Evolutionary conservation across 1,284 basidiomycete genomes (phyloP), one percentile per base, ranked within the genome.

Genomic region (Moniliophthora roreri): DNA sequence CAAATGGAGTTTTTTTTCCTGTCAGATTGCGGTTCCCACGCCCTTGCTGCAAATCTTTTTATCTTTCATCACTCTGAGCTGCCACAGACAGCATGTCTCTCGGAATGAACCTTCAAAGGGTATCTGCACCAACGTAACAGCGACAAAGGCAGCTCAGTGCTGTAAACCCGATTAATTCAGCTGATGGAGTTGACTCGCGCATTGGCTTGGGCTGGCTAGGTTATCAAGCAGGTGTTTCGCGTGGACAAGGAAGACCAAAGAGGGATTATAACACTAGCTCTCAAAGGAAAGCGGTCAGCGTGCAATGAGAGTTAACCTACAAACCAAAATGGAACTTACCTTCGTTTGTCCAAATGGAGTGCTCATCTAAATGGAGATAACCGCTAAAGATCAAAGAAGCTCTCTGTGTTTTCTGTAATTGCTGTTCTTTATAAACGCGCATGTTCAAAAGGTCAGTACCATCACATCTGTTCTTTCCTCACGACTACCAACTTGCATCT

Each of bases 311-410:
- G n/a, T n/a, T 24, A 13, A n/a, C 44, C 26, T 46, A 46, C 23
- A 28, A 28, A 21, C 44, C 26, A 28, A 28, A 28, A 28, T 28
- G 44, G 26, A 1, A 23, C 16, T 24, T 18, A 21, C 44, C 16
- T 46, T 46, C 28, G n/a, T 23, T 13, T 24, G 26, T 46, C 44
- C 44, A 46, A 46, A 46, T n/a, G 28, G 44, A 24, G 16, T 26
- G 28, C 28, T 32, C 24, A 7, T 11, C 15, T n/a, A 32, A 32
- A 4, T 10, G 9, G 28, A 32, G 11, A 11, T 32, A 32, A 32
- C 28, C 28, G 7, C 28, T 32, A 6, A n/a, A n/a, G 28, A 32
- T 32, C 28, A 32, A 6, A n/a, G 11, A 20, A 42, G 16, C 21
- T 18, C 13, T 46, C 44, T 13, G 28, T 46, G 11, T 28, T 18